Base-by-base conservation (phyloP, 495 filamentous ascomycete genomes). In the Glutinoglossum americanum region DNA sequence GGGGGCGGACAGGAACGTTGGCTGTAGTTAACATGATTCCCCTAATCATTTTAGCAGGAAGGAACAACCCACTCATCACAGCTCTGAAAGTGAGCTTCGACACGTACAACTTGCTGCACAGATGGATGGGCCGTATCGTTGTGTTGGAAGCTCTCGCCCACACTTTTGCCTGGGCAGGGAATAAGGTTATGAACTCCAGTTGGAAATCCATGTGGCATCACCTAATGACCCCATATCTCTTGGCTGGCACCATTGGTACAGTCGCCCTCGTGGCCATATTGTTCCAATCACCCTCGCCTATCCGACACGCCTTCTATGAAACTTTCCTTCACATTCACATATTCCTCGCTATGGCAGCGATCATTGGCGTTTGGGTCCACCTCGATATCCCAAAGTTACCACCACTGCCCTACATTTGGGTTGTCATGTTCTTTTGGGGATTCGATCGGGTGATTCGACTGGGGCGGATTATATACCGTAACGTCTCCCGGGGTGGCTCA, bases 271-370 rank as follows among this genome's bases (percentile, higher is more conserved):
- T 74, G 37, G 61, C 84, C 59, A 63, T 88, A 33, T 60, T 83
- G 27, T 62, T 87, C 47, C 75, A 78, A 51, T 83, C 89, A 28
- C 72, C 82, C 13, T 86, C 86, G 0, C 77, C 85, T 3, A 63
- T 98, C 47, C 80, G 92, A 37, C 90, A 95, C 68, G 89, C 90
- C 19, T 95, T 94, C 69, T 97, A 98, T 68, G 93, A 97, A 69
- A 86, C 83, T 0, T 98, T 97, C 71, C 73, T 97, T 58, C 80
- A 85, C 61, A 63, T 83, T 25, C 92, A 98, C 68, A 85, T 79
- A 15, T 67, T 78, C 19, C 62, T 83, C 44, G 68, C 74, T 23
- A 76, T 89, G 32, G 76, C 72, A 56, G 75, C 67, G 33, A 60
- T 59, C 17, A 23, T 27, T 51, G 28, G 5, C 27, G 19, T 58